A percentile compares a stretch with the other conserved stretches of the same genome.
These are phyloP conservation scores for Gracilaria domingensis DNA, from an alignment of 23 red algal species.

Conservation along the genomic window DNA sequence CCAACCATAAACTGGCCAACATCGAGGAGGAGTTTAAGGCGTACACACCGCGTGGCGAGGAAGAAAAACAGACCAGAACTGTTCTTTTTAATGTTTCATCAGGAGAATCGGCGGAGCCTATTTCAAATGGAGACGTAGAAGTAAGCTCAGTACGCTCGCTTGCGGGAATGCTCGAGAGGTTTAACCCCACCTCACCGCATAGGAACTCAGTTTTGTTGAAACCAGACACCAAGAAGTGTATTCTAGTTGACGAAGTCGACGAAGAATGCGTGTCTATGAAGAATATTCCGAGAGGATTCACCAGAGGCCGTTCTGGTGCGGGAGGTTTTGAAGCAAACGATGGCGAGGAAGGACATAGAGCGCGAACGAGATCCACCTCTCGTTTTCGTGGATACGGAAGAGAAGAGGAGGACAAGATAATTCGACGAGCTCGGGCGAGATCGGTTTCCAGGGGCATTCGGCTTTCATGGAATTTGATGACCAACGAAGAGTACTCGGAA, in stretches of 20 bases:
- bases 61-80: not conserved
- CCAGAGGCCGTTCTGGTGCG: not conserved
- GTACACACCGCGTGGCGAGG: not conserved
- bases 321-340: not conserved
- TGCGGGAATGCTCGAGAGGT: not conserved
- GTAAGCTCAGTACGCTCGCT: not conserved
- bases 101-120: not conserved
- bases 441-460: not conserved
- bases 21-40: not conserved
- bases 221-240: not conserved
- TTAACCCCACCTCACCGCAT: not conserved
- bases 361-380: not conserved
- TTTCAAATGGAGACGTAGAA: not conserved
- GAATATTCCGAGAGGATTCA: not conserved
- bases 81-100: not conserved
- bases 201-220: not conserved
- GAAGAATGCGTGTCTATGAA: not conserved
- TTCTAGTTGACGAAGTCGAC: slow-evolving; percentile 13
- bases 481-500: not conserved
- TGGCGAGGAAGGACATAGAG: not conserved
- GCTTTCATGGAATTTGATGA: not conserved
- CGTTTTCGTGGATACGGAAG: slow-evolving; percentile 3
- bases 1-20: not conserved
- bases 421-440: not conserved
- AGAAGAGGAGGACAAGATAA: not conserved